Evolutionary conservation across 352 stramenopile genomes (phyloP), one percentile per base, ranked within the genome.

Genomic region (Aphanomyces cochlioides): DNA sequence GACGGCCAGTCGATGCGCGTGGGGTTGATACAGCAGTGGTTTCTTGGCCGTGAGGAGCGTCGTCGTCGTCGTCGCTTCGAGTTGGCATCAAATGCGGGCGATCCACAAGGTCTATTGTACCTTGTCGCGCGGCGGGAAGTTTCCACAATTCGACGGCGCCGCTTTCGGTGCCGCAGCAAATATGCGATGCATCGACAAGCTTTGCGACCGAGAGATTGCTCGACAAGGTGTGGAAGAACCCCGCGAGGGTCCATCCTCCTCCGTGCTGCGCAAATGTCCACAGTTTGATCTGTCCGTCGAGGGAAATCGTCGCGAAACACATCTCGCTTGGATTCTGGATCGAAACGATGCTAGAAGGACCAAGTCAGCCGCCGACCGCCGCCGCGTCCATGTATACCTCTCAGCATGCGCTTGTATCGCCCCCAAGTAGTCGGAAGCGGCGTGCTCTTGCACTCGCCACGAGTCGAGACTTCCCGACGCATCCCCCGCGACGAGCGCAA

Each of bases 121-220:
- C 28, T 28, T 68, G 28, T 61, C 17, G 8, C 34, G 37, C n/a
- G 54, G 7, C 54, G 54, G 64, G 48, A 4, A 70, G 38, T 19
- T 38, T 47, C 64, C 64, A 70, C 38, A 70, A 10, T 34, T 70
- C 64, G 54, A 70, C 54, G 3, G 36, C 53, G 15, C 64, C 64
- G 17, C 10, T 37, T 19, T 70, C 64, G 4, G 15, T 56, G 6
- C 64, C 64, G 5, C 36, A 48, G 19, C 47, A 60, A 12, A 70
- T 37, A 34, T 70, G 53, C 7, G 45, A 3, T 37, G 39, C 48
- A 36, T 70, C 47, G 7, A 70, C n/a, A n/a, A 47, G 15, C 43
- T 56, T 47, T 47, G 64, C 54, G 19, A 60, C 54, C 1, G 64
- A 61, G 0, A 70, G 5, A 43, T 70, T 19, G 37, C 8, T 64